Conservation (phyloP, 495 filamentous ascomycete species). For the Podospora pseudopauciseta region DNA sequence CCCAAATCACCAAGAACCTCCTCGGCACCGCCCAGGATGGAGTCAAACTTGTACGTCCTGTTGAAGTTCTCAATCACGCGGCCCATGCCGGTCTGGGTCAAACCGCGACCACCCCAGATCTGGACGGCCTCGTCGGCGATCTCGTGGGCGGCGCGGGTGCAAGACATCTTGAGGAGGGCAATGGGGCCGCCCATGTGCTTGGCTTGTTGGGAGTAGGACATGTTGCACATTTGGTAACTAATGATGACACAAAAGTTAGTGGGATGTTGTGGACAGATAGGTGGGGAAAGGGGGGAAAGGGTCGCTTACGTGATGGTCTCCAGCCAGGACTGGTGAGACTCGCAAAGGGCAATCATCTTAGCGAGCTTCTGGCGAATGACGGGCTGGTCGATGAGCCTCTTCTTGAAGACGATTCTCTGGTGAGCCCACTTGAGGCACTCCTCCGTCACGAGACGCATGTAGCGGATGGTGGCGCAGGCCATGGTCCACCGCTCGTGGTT, state of each 20-base stretch:
- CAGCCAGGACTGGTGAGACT: slow-evolving; percentile 81
- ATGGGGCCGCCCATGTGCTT: slow-evolving; percentile 75
- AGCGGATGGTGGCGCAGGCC: slow-evolving; percentile 59
- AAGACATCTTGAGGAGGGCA: slow-evolving; percentile 75
- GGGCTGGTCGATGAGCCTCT: slow-evolving; percentile 76
- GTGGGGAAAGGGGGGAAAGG: not conserved
- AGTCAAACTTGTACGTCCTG: slow-evolving; percentile 84
- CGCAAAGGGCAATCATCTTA: slow-evolving; percentile 79
- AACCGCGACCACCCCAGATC: slow-evolving; percentile 78
- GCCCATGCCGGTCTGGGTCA: slow-evolving; percentile 84
- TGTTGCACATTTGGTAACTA: slow-evolving; percentile 80
- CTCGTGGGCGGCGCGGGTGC: slow-evolving; percentile 73
- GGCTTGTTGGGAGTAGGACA: slow-evolving; percentile 77
- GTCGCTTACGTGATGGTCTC: slow-evolving; percentile 57
- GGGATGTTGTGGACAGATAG: not conserved
- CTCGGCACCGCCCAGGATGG: slow-evolving; percentile 80
- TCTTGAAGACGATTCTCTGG: slow-evolving; percentile 82
- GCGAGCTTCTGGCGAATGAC: slow-evolving; percentile 86
- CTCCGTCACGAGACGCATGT: slow-evolving; percentile 67
- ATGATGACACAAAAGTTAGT: not conserved
- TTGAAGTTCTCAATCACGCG: slow-evolving; percentile 76
- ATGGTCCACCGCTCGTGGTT: slow-evolving; percentile 79
- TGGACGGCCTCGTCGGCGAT: slow-evolving; percentile 79
- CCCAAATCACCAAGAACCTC: slow-evolving; percentile 80
- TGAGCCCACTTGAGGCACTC: slow-evolving; percentile 88